Conservation (phyloP, 1,284 basidiomycete genomes). For the Apiotrichum mycotoxinovorans region DNA sequence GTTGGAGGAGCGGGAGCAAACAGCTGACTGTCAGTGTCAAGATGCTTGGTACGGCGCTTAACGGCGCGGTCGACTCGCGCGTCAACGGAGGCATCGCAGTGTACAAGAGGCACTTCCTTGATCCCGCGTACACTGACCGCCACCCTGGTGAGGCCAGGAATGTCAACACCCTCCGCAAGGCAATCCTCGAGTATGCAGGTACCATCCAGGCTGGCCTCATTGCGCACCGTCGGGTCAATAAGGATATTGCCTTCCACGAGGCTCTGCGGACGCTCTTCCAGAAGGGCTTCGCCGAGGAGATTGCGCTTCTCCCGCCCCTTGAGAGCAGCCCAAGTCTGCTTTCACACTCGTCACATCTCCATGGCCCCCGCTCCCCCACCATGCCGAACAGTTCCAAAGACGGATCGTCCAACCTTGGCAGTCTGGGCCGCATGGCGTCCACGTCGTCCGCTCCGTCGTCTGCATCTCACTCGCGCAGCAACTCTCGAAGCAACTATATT, state of each 20-base stretch:
- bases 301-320: slow-evolving; percentile 46
- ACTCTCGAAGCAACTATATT: slow-evolving; percentile 7
- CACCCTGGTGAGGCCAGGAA: slow-evolving; percentile 68
- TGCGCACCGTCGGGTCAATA: slow-evolving; percentile 69
- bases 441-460: slow-evolving; percentile 3
- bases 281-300: slow-evolving; percentile 86
- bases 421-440: slow-evolving; percentile 1
- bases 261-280: slow-evolving; percentile 83
- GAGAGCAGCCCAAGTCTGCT: not conserved
- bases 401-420: not conserved
- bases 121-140: slow-evolving; percentile 62
- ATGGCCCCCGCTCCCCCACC: not conserved
- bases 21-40: slow-evolving; percentile 59
- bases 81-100: slow-evolving; percentile 69
- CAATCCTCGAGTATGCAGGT: slow-evolving; percentile 79
- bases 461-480: not conserved
- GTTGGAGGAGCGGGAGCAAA: no score
- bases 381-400: not conserved
- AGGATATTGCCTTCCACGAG: slow-evolving; percentile 87
- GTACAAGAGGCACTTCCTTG: slow-evolving; percentile 65
- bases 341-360: not conserved
- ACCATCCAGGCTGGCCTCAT: slow-evolving; percentile 78
- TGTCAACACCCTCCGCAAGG: slow-evolving; percentile 65
- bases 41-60: slow-evolving; percentile 79
- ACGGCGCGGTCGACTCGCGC: slow-evolving; percentile 80